Evolutionary conservation across 768 basidiomycete genomes (phyloP).

Genomic region (Podaxis sp.): DNA sequence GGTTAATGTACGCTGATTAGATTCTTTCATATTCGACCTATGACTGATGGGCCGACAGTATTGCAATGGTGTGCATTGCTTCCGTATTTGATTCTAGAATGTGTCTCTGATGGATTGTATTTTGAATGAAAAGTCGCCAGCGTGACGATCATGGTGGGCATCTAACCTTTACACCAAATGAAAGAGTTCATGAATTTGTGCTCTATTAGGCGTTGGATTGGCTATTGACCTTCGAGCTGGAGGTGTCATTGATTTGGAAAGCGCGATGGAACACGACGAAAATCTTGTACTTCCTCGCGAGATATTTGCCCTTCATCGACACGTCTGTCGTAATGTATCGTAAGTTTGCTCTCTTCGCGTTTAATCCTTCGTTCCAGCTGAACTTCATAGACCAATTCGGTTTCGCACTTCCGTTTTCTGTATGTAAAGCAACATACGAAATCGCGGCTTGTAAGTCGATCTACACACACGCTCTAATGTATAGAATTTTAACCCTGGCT

Average conservation of each 20-base stretch:
- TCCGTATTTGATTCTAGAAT: not conserved
- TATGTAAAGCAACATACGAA: constrained; percentile 3
- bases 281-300: constrained; percentile 10
- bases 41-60: not conserved
- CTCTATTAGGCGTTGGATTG: constrained; percentile 17
- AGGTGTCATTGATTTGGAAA: constrained; percentile 15
- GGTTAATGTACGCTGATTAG: constrained; percentile 3
- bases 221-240: constrained; percentile 23
- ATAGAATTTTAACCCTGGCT: not conserved
- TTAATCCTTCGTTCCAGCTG: not conserved
- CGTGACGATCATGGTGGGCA: constrained; percentile 8
- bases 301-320: constrained; percentile 15
- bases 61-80: constrained; percentile 8
- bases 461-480: not conserved
- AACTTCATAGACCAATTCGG: constrained; percentile 7
- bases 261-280: constrained; percentile 11
- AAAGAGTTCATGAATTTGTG: not conserved
- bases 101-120: not conserved
- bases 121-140: constrained; percentile 1
- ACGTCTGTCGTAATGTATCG: constrained; percentile 13
- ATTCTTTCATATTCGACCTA: not conserved
- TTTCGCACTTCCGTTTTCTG: not conserved
- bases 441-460: constrained; percentile 10
- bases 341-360: not conserved
- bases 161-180: not conserved